Conservation (phyloP, 176 grass and related monocot genomes). For the Phyllostachys edulis region DNA sequence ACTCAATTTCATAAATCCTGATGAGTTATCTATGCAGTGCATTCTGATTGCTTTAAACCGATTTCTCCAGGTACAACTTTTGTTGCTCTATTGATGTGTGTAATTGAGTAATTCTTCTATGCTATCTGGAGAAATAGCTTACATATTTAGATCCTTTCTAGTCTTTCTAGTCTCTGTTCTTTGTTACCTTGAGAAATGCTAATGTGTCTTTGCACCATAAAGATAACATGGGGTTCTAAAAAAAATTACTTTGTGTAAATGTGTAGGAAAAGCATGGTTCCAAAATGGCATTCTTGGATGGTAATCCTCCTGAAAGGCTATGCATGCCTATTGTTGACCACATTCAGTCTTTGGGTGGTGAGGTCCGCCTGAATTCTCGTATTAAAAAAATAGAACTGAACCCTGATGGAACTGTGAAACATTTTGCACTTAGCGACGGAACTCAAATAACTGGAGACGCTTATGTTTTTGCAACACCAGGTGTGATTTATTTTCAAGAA, state of each 20-base stretch:
- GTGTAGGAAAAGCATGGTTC: slow-evolving; percentile 93
- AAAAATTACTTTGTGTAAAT: slow-evolving; percentile 26
- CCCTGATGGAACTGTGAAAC: slow-evolving; percentile 84
- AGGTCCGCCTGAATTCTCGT: slow-evolving; percentile 85
- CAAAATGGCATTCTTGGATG: slow-evolving; percentile 98
- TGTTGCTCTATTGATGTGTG: not conserved
- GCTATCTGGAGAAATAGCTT: slow-evolving; percentile 15
- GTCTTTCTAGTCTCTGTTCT: slow-evolving; percentile 22
- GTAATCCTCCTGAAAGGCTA: slow-evolving; percentile 91
- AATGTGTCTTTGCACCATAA: not conserved
- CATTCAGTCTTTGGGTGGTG: slow-evolving; percentile 81
- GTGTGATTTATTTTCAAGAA: slow-evolving; percentile 40
- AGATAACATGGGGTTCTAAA: not conserved
- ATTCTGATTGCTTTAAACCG: slow-evolving; percentile 94
- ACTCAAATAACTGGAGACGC: slow-evolving; percentile 80
- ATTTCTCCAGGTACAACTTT: slow-evolving; percentile 81
- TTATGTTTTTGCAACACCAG: slow-evolving; percentile 90
- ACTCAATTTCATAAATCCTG: slow-evolving; percentile 99
- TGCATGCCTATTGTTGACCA: slow-evolving; percentile 95
- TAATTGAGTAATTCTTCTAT: slow-evolving; percentile 20
- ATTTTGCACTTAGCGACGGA: slow-evolving; percentile 72
- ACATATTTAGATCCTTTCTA: not conserved
- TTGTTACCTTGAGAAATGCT: slow-evolving; percentile 4
- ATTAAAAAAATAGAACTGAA: slow-evolving; percentile 88
- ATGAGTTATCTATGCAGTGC: slow-evolving; percentile 98